phyloP scores from a whole-genome alignment of 495 filamentous ascomycete genomes.

The Xylaria acuta region DNA sequence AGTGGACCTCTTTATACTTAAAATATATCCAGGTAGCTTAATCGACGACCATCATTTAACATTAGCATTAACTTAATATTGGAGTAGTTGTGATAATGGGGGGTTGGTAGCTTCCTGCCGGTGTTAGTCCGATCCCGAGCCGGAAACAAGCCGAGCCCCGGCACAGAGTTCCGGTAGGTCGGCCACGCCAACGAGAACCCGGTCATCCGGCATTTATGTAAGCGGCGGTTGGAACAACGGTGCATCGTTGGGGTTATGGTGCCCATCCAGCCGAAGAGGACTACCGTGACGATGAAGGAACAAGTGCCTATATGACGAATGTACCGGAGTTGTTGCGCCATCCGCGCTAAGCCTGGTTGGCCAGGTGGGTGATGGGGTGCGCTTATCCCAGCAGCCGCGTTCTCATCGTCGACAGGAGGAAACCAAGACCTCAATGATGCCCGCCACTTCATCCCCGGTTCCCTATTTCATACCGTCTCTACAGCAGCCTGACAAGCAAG shows the following conservation, averaged over 20 bases:
- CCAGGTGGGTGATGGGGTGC: not conserved
- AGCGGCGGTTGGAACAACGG: not conserved
- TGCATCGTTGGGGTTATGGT: not conserved
- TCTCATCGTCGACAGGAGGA: not conserved
- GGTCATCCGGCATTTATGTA: not conserved
- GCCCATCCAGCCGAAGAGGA: not conserved
- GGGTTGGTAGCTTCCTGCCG: not conserved
- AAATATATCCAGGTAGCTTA: too few relatives aligned
- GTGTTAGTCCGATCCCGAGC: not conserved
- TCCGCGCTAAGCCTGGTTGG: constrained; percentile 12
- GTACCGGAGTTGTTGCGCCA: constrained; percentile 5
- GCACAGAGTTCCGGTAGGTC: not conserved
- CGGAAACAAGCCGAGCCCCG: not conserved
- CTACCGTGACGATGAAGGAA: not conserved
- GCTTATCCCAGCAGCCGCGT: not conserved
- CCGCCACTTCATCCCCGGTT: not conserved
- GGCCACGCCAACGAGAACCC: not conserved
- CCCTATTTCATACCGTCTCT: not conserved
- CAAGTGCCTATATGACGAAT: constrained; percentile 2
- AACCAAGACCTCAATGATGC: not conserved
- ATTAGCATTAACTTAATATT: not conserved
- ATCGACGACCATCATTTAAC: not conserved
- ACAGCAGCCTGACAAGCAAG: not conserved
- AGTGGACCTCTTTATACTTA: too few relatives aligned
- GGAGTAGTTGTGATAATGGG: not conserved